Evolutionary conservation across 192 early-diverging fungal species (phyloP), one percentile per base, ranked within the genome.

Genomic region (Spinellus fusiger): DNA sequence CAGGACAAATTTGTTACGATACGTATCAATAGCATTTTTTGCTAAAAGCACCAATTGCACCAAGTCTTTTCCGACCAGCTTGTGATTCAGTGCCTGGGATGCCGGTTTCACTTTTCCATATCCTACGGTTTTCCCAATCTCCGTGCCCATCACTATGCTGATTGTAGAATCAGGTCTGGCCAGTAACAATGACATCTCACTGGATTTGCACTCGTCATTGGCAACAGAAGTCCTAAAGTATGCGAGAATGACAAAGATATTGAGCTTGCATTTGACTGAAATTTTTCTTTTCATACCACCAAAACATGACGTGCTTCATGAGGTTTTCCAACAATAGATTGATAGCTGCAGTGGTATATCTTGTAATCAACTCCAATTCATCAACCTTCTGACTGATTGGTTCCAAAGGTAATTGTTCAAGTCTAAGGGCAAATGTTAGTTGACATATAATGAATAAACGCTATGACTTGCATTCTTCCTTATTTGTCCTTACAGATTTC

Each of bases 171-270:
- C 54, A 35, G 54, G 54, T 35, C 54, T 56, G 54, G 54, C 54
- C 54, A 38, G 54, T 56, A 56, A 56, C 33, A 56, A 38, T 56
- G 54, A 34, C 54, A 56, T 56, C 33, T 56, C 54, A 56, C 54
- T 35, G 32, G 54, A 56, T 38, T 56, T 56, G n/a, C 54, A 56
- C 54, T 56, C 32, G 54, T 56, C 32, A 44, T 56, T 56, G 33
- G 54, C 54, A 56, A 56, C 54, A 56, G 54, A 56, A 56, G 54
- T 56, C 54, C 54, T 56, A 56, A 56, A 56, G 35, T 56, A 56
- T 34, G 54, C 35, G 54, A 56, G 37, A 56, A 56, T 56, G 54
- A 56, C 54, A 56, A 56, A 56, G n/a, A 56, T 37, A 56, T 56
- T 56, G 54, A 56, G 54, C 54, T 16, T n/a, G n/a, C 4, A 34